Evolutionary conservation across 495 filamentous ascomycete species (phyloP).

Genomic region (Oidiodendron maius): DNA sequence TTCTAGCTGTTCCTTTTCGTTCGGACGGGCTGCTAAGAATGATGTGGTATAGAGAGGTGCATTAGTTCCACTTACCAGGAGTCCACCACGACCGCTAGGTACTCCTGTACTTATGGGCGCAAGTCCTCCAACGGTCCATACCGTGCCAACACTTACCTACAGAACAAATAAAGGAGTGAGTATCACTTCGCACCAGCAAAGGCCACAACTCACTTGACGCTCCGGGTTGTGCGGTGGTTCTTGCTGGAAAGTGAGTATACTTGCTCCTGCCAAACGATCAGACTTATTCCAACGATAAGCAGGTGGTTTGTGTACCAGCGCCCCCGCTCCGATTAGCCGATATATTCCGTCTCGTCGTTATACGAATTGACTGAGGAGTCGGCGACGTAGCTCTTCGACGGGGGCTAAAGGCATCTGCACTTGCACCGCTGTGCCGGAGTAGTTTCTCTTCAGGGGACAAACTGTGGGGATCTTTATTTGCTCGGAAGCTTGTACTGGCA

Average conservation of each 20-base stretch:
- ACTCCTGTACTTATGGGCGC: slow-evolving; percentile 47
- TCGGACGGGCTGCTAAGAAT: slow-evolving; percentile 44
- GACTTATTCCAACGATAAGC: neutral
- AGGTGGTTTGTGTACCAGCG: slow-evolving; percentile 6
- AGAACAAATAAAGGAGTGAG: no score
- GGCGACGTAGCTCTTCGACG: slow-evolving; percentile 32
- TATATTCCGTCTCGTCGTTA: slow-evolving; percentile 10
- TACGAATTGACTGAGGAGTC: slow-evolving; percentile 10
- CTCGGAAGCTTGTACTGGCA: slow-evolving; percentile 38
- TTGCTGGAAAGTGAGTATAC: slow-evolving; percentile 22
- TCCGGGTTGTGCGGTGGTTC: slow-evolving; percentile 20
- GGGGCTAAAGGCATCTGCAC: slow-evolving; percentile 63
- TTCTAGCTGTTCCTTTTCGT: slow-evolving; percentile 52
- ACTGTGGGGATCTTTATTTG: slow-evolving; percentile 56
- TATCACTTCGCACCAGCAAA: slow-evolving; percentile 12
- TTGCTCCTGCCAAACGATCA: slow-evolving; percentile 15
- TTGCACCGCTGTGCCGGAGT: slow-evolving; percentile 47
- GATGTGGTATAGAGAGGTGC: slow-evolving; percentile 68
- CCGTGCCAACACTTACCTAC: slow-evolving; percentile 59
- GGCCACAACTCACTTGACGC: slow-evolving; percentile 26
- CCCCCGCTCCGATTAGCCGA: slow-evolving; percentile 21
- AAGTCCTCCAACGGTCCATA: slow-evolving; percentile 79
- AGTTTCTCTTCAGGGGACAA: slow-evolving; percentile 57
- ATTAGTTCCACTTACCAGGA: slow-evolving; percentile 63
- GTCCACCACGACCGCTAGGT: slow-evolving; percentile 54